Evolutionary conservation across 352 stramenopile species (phyloP), one percentile per base, ranked within the genome.

Genomic region (Globisporangium heterothallicum): DNA sequence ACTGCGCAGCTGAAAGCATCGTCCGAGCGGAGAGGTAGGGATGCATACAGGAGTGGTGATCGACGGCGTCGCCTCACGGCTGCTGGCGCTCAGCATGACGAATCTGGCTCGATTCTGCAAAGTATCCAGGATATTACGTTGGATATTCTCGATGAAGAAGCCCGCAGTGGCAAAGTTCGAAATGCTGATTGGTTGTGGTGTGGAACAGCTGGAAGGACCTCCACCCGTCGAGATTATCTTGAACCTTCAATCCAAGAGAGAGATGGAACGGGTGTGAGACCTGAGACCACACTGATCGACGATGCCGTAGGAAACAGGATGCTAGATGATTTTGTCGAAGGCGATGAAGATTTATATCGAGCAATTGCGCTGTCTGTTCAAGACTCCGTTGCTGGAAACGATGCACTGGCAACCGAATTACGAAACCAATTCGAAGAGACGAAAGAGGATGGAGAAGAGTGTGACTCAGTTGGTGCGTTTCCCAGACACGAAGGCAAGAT

Each of bases 91-190:
- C n/a, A 42, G 34, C 42, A 53, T 25, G 64, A 56, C 13, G 66
- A 85, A 36, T 59, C 63, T 12, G 34, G 48, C 0, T 79, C 76
- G 16, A 68, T 91, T 29, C 58, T 88, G 10, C 42, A 72, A 45
- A 80, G 64, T 52, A 35, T 91, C 0, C 70, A 83, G 44, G 22
- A 46, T 3, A 81, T 88, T 30, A 70, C 68, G 8, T 41, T 91
- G 14, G 54, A 61, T 24, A 77, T 91, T 27, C 61, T 91, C 22
- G 56, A 56, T 49, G 74, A 88, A 58, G 80, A 91, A 68, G 66
- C 68, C 30, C 55, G 64, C 16, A 58, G 21, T 26, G 64, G 70
- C 13, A 72, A 72, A 21, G 30, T 72, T 9, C 47, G 64, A 18
- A 53, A 50, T 32, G 32, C 53, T 13, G 42, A 67, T 12, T 65